Percentiles rank a stretch among this genome's conserved stretches.
phyloP scores from a whole-genome alignment of 2,329 filamentous ascomycete species.

The Gaeumannomyces tritici region DNA sequence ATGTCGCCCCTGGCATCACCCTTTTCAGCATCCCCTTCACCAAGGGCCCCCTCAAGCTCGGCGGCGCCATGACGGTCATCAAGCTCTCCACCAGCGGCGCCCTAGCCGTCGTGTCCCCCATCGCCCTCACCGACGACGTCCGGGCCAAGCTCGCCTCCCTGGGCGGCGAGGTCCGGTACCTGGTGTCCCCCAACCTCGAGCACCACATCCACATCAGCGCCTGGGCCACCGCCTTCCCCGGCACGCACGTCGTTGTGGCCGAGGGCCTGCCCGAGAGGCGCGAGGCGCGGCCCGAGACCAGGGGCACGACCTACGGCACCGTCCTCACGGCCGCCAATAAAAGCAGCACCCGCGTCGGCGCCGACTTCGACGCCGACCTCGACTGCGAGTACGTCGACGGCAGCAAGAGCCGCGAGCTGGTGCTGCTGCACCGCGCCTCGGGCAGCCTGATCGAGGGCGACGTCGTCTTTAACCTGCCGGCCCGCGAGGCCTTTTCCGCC shows the following conservation, averaged over 20 bases:
- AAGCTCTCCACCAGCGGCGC: conserved; percentile 45
- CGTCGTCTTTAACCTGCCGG: not conserved
- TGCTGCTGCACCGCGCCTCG: not conserved
- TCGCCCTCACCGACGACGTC: conserved; percentile 51
- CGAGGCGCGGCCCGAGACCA: conserved; percentile 22
- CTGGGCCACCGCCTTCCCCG: conserved; percentile 54
- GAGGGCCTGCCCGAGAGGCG: conserved; percentile 54
- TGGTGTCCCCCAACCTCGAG: conserved; percentile 54
- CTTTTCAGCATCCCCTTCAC: conserved; percentile 57
- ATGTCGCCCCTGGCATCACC: conserved; percentile 50
- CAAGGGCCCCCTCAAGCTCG: conserved; percentile 55
- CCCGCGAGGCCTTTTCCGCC: not conserved
- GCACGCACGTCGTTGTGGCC: conserved; percentile 53
- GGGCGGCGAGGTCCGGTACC: conserved; percentile 47
- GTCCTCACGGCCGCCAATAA: conserved; percentile 4
- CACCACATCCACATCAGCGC: conserved; percentile 57
- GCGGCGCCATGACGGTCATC: conserved; percentile 58
- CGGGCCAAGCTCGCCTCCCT: conserved; percentile 32
- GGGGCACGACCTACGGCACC: not conserved
- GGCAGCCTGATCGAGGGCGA: not conserved
- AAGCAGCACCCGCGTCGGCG: conserved; percentile 30
- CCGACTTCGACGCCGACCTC: conserved; percentile 56
- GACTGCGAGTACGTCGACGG: conserved; percentile 46
- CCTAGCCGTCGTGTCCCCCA: conserved; percentile 58
- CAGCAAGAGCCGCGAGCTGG: not conserved